Evolutionary conservation across 495 filamentous ascomycete genomes (phyloP).

Genomic region (Hypomontagnella monticulosa): DNA sequence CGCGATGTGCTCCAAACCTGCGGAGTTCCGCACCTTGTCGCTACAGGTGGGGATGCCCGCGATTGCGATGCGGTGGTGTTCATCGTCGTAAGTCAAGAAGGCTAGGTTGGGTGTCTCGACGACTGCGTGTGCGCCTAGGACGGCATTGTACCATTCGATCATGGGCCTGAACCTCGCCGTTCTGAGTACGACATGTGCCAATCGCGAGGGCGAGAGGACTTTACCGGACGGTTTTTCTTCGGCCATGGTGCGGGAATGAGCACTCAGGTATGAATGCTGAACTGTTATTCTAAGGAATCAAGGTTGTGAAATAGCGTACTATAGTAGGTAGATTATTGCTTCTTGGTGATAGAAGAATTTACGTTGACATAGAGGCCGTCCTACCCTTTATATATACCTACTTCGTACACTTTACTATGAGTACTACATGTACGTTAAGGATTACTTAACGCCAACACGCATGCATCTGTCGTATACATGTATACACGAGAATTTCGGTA

Average conservation of each 20-base stretch:
- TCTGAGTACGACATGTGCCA: constrained; percentile 46
- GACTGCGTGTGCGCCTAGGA: constrained; percentile 46
- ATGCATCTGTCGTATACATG: no score
- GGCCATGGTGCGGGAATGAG: constrained; percentile 24
- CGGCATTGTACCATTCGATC: constrained; percentile 49
- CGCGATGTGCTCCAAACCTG: constrained; percentile 54
- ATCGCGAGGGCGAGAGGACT: constrained; percentile 34
- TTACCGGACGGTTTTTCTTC: constrained; percentile 22
- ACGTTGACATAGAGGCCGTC: no score
- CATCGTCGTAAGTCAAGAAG: constrained; percentile 57
- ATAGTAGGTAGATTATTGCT: no score
- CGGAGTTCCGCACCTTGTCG: constrained; percentile 27
- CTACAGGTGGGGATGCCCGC: constrained; percentile 34
- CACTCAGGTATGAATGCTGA: not conserved
- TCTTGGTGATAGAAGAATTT: no score
- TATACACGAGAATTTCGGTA: no score
- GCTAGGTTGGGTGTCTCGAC: constrained; percentile 33
- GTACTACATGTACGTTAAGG: no score
- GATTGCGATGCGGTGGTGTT: constrained; percentile 60
- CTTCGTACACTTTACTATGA: no score
- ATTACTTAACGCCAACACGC: no score
- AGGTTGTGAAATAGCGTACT: no score
- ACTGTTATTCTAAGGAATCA: not conserved
- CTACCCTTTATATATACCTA: no score
- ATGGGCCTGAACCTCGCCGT: constrained; percentile 42